phyloP scores from a whole-genome alignment of 805 yeast genomes.

The Candida ficus region DNA sequence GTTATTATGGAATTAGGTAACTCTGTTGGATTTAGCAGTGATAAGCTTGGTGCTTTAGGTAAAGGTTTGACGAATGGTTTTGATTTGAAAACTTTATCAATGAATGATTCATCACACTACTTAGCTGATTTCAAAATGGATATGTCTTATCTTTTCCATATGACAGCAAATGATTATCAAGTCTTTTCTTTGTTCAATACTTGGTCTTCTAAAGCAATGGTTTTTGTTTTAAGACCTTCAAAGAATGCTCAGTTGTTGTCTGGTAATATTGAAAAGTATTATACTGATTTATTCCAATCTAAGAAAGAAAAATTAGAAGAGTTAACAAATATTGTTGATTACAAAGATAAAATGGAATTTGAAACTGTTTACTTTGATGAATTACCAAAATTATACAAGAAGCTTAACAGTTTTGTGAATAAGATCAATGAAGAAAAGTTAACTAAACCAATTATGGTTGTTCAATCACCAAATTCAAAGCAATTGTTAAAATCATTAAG shows the following conservation, averaged over 20 bases:
- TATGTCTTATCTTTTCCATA: conserved; percentile 61
- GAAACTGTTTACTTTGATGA: conserved; percentile 52
- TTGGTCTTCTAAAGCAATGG: conserved; percentile 45
- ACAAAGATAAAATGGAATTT: conserved; percentile 48
- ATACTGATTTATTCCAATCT: conserved; percentile 44
- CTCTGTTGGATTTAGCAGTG: conserved; percentile 62
- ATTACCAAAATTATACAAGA: conserved; percentile 48
- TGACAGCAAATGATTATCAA: conserved; percentile 70
- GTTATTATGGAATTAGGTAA: conserved; percentile 78
- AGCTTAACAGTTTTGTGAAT: conserved; percentile 47
- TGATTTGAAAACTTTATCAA: conserved; percentile 48
- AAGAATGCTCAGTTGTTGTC: conserved; percentile 62
- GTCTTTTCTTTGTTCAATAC: conserved; percentile 63
- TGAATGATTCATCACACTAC: conserved; percentile 46
- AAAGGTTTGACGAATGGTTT: conserved; percentile 85
- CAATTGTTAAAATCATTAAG: conserved; percentile 43
- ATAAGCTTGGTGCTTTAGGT: conserved; percentile 78
- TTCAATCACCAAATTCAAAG: conserved; percentile 65
- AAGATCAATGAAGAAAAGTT: conserved; percentile 63
- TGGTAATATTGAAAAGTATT: conserved; percentile 46
- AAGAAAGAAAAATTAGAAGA: conserved; percentile 42
- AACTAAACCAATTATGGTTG: conserved; percentile 54
- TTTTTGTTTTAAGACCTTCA: conserved; percentile 67
- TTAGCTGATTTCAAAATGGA: conserved; percentile 51
- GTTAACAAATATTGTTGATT: conserved; percentile 43